These are phyloP conservation scores for Luffa acutangula DNA, from an alignment of 306 rosid species.

Conservation along the genomic window DNA sequence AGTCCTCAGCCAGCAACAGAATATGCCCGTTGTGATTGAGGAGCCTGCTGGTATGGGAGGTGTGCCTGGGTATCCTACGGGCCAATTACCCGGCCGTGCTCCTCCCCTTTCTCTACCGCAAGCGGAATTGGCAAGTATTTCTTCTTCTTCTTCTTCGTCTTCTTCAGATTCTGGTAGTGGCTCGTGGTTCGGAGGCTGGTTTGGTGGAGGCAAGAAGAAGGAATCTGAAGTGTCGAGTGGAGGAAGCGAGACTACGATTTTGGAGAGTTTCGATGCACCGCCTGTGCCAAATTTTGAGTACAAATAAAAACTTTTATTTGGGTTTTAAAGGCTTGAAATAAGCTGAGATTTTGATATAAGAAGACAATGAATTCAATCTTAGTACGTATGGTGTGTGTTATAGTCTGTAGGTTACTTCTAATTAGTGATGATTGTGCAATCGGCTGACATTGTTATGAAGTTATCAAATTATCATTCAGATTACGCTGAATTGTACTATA, in stretches of 20 bases:
- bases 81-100: constrained; percentile 24
- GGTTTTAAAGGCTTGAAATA: neutral
- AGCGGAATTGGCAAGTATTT: neutral
- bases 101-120: constrained; percentile 15
- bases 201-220: constrained; percentile 37
- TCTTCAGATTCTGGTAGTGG: constrained; percentile 14
- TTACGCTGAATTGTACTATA: neutral
- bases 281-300: constrained; percentile 76
- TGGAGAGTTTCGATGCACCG: constrained; percentile 96
- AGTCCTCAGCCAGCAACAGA: constrained; percentile 52
- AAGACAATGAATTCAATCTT: neutral
- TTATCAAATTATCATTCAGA: neutral
- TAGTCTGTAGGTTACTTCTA: neutral
- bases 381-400: constrained; percentile 6
- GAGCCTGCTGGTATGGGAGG: constrained; percentile 35
- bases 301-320: constrained; percentile 31
- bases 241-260: constrained; percentile 73
- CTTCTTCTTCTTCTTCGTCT: neutral
- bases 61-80: constrained; percentile 20
- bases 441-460: neutral
- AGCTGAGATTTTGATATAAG: constrained; percentile 1
- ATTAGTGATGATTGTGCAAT: neutral
- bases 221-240: constrained; percentile 22
- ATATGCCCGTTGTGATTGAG: constrained; percentile 40
- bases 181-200: constrained; percentile 47